These are phyloP conservation scores for Penicillium cosmopolitanum DNA, from an alignment of 495 filamentous ascomycete species.

Conservation along the genomic window DNA sequence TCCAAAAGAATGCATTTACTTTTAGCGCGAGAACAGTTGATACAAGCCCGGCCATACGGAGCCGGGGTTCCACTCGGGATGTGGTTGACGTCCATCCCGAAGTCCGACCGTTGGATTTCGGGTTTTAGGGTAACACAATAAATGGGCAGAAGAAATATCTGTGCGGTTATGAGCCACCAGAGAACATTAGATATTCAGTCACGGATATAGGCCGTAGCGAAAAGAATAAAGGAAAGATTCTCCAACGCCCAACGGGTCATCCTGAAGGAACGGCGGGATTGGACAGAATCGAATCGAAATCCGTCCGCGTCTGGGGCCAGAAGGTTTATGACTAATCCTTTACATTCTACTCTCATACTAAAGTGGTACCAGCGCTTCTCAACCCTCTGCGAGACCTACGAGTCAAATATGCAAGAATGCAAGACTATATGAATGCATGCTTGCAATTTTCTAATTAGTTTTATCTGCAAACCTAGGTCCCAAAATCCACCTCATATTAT, in stretches of 20 bases:
- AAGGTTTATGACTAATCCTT: constrained; percentile 11
- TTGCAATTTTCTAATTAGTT: no score
- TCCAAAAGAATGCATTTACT: constrained; percentile 54
- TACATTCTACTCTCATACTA: neutral
- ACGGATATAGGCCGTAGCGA: constrained; percentile 3
- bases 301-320: neutral
- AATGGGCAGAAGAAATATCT: neutral
- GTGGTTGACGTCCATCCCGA: constrained; percentile 22
- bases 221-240: constrained; percentile 6
- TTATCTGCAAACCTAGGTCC: no score
- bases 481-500: no score
- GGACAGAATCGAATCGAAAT: constrained; percentile 13
- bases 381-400: no score
- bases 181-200: constrained; percentile 6
- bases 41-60: constrained; percentile 54
- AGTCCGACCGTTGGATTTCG: constrained; percentile 23
- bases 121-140: constrained; percentile 10
- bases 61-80: constrained; percentile 28
- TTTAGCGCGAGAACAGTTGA: constrained; percentile 59
- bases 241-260: constrained; percentile 9
- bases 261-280: constrained; percentile 14
- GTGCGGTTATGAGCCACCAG: neutral
- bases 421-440: no score
- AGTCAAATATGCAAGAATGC: no score
- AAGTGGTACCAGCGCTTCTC: no score